Percentiles rank a stretch among this genome's conserved stretches.
Conservation (phyloP, 2,329 filamentous ascomycete genomes). For the Pseudogymnoascus sp. region DNA sequence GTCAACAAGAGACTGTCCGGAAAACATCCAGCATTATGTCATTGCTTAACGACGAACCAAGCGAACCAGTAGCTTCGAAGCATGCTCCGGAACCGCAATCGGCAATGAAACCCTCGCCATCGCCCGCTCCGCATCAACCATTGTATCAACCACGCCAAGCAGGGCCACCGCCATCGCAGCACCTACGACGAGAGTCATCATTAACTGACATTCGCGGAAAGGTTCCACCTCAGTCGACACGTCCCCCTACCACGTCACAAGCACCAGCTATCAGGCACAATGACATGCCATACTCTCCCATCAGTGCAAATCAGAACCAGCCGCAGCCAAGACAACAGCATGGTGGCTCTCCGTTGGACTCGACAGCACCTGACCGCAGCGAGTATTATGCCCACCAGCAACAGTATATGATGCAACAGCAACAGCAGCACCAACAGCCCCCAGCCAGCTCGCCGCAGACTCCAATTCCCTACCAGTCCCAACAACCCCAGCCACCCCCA, state of each 20-base stretch:
- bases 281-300: conserved; percentile 28
- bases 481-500: conserved; percentile 20
- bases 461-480: conserved; percentile 18
- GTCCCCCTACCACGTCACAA: conserved; percentile 21
- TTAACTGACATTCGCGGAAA: conserved; percentile 24
- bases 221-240: conserved; percentile 23
- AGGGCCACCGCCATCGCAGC: conserved; percentile 22
- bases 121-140: conserved; percentile 25
- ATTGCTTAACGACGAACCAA: conserved; percentile 53
- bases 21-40: conserved; percentile 60
- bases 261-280: conserved; percentile 24
- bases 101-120: conserved; percentile 20
- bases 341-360: conserved; percentile 25
- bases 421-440: conserved; percentile 19
- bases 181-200: conserved; percentile 25
- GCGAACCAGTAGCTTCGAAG: conserved; percentile 30
- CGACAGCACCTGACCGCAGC: conserved; percentile 23
- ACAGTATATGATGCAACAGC: conserved; percentile 22
- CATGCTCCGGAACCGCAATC: conserved; percentile 3
- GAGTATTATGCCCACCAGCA: conserved; percentile 27
- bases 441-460: conserved; percentile 23
- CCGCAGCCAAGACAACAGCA: conserved; percentile 20
- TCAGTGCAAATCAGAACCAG: conserved; percentile 19
- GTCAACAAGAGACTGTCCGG: conserved; percentile 40
- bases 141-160: conserved; percentile 28